These are phyloP conservation scores for Babesia divergens DNA, from an alignment of 169 alveolate genomes.

Conservation along the genomic window DNA sequence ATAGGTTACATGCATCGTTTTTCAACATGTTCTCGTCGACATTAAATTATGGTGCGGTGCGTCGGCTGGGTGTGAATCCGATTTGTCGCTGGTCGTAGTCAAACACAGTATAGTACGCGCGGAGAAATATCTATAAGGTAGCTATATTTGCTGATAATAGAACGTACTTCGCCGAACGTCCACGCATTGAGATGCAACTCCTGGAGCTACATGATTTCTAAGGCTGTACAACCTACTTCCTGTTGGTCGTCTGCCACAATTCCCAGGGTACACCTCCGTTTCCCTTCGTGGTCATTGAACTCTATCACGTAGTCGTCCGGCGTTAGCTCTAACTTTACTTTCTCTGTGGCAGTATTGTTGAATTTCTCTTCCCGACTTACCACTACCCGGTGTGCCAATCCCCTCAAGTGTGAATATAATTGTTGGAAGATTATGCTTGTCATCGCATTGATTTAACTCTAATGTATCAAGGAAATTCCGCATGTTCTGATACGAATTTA, in stretches of 20 bases:
- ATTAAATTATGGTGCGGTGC: neutral
- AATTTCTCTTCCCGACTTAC: neutral
- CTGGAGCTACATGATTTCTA: neutral
- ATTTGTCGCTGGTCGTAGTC: slow-evolving; percentile 72
- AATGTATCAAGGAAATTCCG: slow-evolving; percentile 8
- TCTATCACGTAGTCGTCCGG: slow-evolving; percentile 75
- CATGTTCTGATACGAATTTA: slow-evolving; percentile 16
- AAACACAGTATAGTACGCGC: slow-evolving; percentile 73
- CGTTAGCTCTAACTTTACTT: slow-evolving; percentile 60
- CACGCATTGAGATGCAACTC: slow-evolving; percentile 59
- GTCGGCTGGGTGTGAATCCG: slow-evolving; percentile 70
- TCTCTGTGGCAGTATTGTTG: neutral
- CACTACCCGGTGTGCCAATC: neutral
- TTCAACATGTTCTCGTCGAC: neutral
- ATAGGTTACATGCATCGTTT: neutral
- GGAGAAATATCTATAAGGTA: slow-evolving; percentile 57
- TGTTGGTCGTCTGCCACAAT: slow-evolving; percentile 70
- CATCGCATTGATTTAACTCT: slow-evolving; percentile 32
- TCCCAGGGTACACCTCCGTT: slow-evolving; percentile 64
- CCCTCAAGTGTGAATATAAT: slow-evolving; percentile 40
- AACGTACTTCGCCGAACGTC: slow-evolving; percentile 65
- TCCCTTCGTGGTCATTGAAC: slow-evolving; percentile 44
- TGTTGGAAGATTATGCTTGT: slow-evolving; percentile 13
- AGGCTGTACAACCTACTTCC: slow-evolving; percentile 31
- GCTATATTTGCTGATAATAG: neutral